Evolutionary conservation across 768 basidiomycete genomes (phyloP), one percentile per base, ranked within the genome.

Genomic region (Psilocybe cubensis): DNA sequence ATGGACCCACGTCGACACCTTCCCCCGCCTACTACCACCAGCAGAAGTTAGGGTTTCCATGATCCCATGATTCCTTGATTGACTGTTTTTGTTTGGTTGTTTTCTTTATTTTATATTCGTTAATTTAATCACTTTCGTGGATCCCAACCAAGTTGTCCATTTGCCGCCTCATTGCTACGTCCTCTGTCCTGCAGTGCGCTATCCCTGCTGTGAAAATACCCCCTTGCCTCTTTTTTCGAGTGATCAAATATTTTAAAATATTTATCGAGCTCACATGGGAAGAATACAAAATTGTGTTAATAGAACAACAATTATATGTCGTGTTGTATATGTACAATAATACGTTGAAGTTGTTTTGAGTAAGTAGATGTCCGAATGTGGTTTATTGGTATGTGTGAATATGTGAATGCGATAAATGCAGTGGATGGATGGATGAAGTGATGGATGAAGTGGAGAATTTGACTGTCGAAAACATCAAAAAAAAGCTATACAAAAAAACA

Each of bases 1-100:
- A 41, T 54, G 41, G 64, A 67, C 29, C 66, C 64, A 43, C 59
- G 65, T 48, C 63, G 57, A 33, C 63, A 61, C 31, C 57, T 56
- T 47, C 52, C 41, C 20, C 14, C 35, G n/a, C 18, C 43, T 42
- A 28, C 43, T 29, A 25, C 24, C 33, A 17, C 33, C 33, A 35
- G 56, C 48, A 44, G 35, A 27, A 25, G n/a, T n/a, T n/a, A n/a
- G n/a, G n/a, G n/a, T n/a, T n/a, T n/a, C n/a, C n/a, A n/a, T n/a
- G 24, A 14, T 57, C 28, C 55, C 29, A 18, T 44, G 27, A 44
- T 18, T 42, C 51, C 31, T 28, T 46, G 27, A 33, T 29, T 21
- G 50, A 41, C 41, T 44, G 40, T 51, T 14, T 17, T 40, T 40
- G 38, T 41, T 42, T 40, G 23, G 27, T 5, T 46, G 44, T 46